Base-by-base conservation (phyloP, 208 protist genomes). In the Borovskyia barvae region DNA sequence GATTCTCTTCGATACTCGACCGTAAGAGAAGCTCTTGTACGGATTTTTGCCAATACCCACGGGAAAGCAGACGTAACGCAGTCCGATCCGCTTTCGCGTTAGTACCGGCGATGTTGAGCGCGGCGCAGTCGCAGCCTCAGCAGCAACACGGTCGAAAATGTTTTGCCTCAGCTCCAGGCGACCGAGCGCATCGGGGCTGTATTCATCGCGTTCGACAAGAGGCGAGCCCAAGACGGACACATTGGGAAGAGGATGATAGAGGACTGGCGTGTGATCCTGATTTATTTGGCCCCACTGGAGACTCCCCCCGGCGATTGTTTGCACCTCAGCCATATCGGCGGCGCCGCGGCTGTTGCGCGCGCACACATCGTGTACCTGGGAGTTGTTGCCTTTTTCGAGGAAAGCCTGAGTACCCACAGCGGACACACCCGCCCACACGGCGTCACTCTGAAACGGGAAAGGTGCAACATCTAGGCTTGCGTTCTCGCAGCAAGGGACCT, bases 1-100 rank as follows among this genome's bases (percentile, higher is more conserved):
- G 19, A 50, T 45, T 4, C 35, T 20, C 19, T 66, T 66, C 37
- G 55, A 55, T n/a, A 77, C 39, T 5, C 53, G 66, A 35, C 74
- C 71, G 41, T 76, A 85, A 11, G 79, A 87, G 46, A 67, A 55
- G 25, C 58, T 42, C 37, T 54, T 48, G 52, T 82, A 76, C 42
- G 58, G 46, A 2, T 64, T 73, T 17, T 63, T 77, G 24, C 61
- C 30, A 9, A 17, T 14, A 19, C 30, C 43, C 26, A 41, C 30
- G 19, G n/a, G 51, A 4, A 67, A 2, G 35, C 58, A 54, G 54
- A 26, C 15, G 58, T 68, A 77, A 46, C 46, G 63, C 15, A 72
- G 45, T 4, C 29, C 45, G 11, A 63, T 22, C n/a, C 62, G 25
- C 3, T 33, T n/a, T 9, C 64, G 32, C 49, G 49, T 45, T 53